Evolutionary conservation across 768 basidiomycete genomes (phyloP).

Genomic region (Glaciozyma martinii): DNA sequence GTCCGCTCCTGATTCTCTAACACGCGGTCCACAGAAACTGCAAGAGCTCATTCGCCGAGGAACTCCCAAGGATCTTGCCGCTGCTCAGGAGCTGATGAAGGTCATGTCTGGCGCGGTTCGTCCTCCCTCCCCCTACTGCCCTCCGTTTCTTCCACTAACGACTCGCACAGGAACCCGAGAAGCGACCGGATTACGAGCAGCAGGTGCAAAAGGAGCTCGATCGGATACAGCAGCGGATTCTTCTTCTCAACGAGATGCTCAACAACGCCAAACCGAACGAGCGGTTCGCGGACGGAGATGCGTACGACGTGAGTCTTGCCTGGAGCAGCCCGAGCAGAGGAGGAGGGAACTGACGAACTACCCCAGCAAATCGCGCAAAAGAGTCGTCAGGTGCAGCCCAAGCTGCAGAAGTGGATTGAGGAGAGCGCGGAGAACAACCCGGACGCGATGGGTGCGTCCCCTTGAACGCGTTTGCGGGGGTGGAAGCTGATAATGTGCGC

Average conservation of each 20-base stretch:
- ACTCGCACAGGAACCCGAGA: slow-evolving; percentile 60
- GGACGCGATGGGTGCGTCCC: slow-evolving; percentile 67
- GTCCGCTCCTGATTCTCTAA: no score
- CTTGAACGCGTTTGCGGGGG: background rate
- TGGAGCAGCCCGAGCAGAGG: background rate
- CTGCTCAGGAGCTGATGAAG: slow-evolving; percentile 97
- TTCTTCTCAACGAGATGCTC: slow-evolving; percentile 92
- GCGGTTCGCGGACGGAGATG: slow-evolving; percentile 76
- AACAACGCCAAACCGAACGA: slow-evolving; percentile 73
- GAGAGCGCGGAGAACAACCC: slow-evolving; percentile 83
- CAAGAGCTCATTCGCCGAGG: slow-evolving; percentile 95
- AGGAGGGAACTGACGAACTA: background rate
- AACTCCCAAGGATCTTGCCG: slow-evolving; percentile 86
- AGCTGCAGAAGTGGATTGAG: slow-evolving; percentile 95
- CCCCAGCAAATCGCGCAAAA: slow-evolving; percentile 81
- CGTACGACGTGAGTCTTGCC: slow-evolving; percentile 62
- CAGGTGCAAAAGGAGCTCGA: slow-evolving; percentile 84
- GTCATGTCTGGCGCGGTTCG: slow-evolving; percentile 70
- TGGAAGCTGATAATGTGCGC: slow-evolving; percentile 1
- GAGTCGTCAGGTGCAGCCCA: slow-evolving; percentile 72
- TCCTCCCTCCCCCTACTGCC: slow-evolving; percentile 1
- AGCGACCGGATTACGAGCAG: slow-evolving; percentile 84
- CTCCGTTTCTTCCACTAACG: background rate
- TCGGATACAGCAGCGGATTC: slow-evolving; percentile 88
- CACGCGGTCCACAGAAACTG: slow-evolving; percentile 53